These are phyloP conservation scores for Paecilomyces sp. DNA, from an alignment of 2,329 filamentous ascomycete genomes.

Conservation along the genomic window DNA sequence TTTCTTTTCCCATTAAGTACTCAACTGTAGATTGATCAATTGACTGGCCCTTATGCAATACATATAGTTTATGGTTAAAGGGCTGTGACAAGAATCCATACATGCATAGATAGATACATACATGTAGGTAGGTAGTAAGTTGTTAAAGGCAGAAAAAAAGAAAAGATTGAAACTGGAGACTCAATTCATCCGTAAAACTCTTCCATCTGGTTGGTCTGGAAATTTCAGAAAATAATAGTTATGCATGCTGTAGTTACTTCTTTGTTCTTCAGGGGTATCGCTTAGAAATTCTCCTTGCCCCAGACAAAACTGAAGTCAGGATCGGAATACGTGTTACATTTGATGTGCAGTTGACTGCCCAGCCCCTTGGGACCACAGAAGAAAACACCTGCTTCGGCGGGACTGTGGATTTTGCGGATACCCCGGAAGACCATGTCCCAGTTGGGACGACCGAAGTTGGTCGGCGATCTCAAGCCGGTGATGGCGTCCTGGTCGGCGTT, in stretches of 20 bases:
- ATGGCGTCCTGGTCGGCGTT: slow-evolving; percentile 79
- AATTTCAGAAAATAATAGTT: not conserved
- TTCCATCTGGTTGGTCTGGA: too few relatives aligned
- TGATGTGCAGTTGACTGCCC: slow-evolving; percentile 69
- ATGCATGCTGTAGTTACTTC: not conserved
- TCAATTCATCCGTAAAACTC: not conserved
- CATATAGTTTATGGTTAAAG: too few relatives aligned
- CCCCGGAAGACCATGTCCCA: slow-evolving; percentile 87
- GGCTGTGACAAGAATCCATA: not conserved
- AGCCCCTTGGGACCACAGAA: slow-evolving; percentile 80
- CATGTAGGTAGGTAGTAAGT: not conserved
- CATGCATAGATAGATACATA: not conserved
- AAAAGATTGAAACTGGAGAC: not conserved
- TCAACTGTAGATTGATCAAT: too few relatives aligned
- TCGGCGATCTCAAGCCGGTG: slow-evolving; percentile 72
- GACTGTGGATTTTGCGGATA: slow-evolving; percentile 69
- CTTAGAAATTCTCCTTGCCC: slow-evolving; percentile 49
- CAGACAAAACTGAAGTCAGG: slow-evolving; percentile 57
- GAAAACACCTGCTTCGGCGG: slow-evolving; percentile 69
- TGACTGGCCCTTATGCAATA: too few relatives aligned
- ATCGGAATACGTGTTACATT: slow-evolving; percentile 83
- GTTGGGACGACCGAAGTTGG: slow-evolving; percentile 75
- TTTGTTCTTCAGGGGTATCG: not conserved
- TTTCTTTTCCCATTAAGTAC: too few relatives aligned
- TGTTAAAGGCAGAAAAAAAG: not conserved